Evolutionary conservation across 2,329 filamentous ascomycete genomes (phyloP).

Genomic region (Fusarium multiceps): DNA sequence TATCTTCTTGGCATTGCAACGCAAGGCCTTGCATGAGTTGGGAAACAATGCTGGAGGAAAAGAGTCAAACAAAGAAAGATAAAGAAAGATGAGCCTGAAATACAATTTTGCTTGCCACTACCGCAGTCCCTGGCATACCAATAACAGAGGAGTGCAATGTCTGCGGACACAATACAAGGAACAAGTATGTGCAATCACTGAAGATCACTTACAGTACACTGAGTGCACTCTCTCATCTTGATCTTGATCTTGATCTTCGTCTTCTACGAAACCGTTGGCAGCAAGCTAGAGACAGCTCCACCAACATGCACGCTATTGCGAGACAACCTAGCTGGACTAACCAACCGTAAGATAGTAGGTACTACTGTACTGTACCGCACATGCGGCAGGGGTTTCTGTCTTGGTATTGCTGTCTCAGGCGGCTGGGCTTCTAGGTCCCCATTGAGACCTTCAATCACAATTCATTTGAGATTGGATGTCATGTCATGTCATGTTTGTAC

Average conservation of each 20-base stretch:
- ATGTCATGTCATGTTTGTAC: not conserved
- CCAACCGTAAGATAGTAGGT: not conserved
- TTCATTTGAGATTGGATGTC: not conserved
- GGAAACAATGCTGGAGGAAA: not conserved
- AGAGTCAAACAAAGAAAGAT: not conserved
- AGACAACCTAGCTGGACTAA: not conserved
- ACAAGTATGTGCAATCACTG: constrained; percentile 2
- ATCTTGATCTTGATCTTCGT: not conserved
- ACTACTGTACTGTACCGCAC: not conserved
- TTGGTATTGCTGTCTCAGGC: constrained; percentile 17
- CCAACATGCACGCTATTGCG: not conserved
- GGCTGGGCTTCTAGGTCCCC: not conserved
- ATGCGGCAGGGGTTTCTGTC: not conserved
- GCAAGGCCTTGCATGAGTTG: not conserved
- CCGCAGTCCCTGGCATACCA: not conserved
- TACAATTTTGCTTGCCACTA: not conserved
- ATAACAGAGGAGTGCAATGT: not conserved
- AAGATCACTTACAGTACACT: not conserved
- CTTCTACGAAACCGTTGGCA: constrained; percentile 1
- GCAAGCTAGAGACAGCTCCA: not conserved
- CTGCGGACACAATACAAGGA: not conserved
- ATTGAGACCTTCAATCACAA: not conserved
- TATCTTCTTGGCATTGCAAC: not conserved
- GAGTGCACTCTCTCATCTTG: not conserved
- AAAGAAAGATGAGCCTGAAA: no score